Evolutionary conservation across 768 basidiomycete species (phyloP), one percentile per base, ranked within the genome.

Genomic region (Lentinus tigrinus): DNA sequence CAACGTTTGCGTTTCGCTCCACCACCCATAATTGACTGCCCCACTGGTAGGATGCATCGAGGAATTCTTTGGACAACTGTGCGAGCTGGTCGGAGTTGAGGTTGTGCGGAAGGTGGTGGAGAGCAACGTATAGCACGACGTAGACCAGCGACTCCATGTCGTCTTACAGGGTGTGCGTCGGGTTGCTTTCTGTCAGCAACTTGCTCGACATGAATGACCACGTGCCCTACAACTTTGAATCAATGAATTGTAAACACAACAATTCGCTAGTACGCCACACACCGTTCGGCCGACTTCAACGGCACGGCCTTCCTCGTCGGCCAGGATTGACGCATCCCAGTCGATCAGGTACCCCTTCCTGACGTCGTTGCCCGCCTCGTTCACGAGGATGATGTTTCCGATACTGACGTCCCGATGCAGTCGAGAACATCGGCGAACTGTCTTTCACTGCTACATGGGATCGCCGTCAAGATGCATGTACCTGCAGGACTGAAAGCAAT

Each of bases 141-240:
- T 61, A 61, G 40, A 61, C 21, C 3, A 61, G 31, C 2, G 56
- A 56, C 19, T 61, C 60, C 56, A 57, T 56, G 27, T 61, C 60
- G 38, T 61, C 55, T 17, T 43, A 14, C 10, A 56, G 19, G 19
- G 54, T 48, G 10, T 52, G 55, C 16, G 11, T n/a, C 6, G 0
- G 11, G 6, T 21, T 11, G 4, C 19, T 7, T 2, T 19, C 3
- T 4, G 9, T 10, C 13, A 49, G 27, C 1, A 47, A n/a, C 1
- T 23, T 28, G 0, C 38, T 23, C 17, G 59, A 37, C 54, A 57
- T 56, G 47, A 53, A 57, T n/a, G 9, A 9, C 50, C 50, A 52
- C 1, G 55, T 57, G 0, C 51, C 55, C 54, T 61, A 16, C n/a
- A n/a, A n/a, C n/a, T n/a, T n/a, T n/a, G n/a, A n/a, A n/a, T n/a